These are phyloP conservation scores for Suillus tomentosus DNA, from an alignment of 768 basidiomycete species.

Conservation along the genomic window DNA sequence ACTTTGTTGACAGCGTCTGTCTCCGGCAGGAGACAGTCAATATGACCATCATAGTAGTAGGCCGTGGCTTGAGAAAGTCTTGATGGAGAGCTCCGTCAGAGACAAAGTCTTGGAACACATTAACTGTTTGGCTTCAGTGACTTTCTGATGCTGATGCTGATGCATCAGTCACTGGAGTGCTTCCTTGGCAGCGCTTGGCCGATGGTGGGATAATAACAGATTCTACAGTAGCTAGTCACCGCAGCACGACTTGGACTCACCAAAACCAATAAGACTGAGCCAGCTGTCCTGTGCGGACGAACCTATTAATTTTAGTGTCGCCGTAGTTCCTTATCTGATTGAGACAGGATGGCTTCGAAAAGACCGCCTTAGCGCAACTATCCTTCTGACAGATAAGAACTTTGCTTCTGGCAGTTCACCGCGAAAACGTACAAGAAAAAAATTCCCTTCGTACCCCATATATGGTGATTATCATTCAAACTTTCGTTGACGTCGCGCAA, in stretches of 20 bases:
- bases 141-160: not conserved
- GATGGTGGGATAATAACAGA: not conserved
- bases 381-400: conserved; percentile 8
- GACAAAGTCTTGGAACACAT: not conserved
- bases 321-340: conserved; percentile 20
- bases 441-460: conserved; percentile 17
- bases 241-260: not conserved
- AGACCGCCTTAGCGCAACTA: conserved; percentile 26
- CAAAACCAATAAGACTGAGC: not conserved
- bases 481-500: conserved; percentile 29
- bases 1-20: conserved; percentile 10
- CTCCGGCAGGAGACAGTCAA: conserved; percentile 1
- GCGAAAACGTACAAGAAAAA: conserved; percentile 10
- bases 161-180: too few species aligned
- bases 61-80: conserved; percentile 1
- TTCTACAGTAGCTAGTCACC: too few species aligned
- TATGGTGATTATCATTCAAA: conserved; percentile 17
- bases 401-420: conserved; percentile 18
- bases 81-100: conserved; percentile 1
- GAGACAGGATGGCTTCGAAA: conserved; percentile 10
- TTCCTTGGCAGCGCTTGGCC: not conserved
- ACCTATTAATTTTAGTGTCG: not conserved
- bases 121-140: not conserved
- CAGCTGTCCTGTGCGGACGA: not conserved
- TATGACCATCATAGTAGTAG: not conserved